Percentiles rank a stretch among this genome's conserved stretches.
Conservation (phyloP, 2,329 filamentous ascomycete species). For the Dryadomyces sulphureus region DNA sequence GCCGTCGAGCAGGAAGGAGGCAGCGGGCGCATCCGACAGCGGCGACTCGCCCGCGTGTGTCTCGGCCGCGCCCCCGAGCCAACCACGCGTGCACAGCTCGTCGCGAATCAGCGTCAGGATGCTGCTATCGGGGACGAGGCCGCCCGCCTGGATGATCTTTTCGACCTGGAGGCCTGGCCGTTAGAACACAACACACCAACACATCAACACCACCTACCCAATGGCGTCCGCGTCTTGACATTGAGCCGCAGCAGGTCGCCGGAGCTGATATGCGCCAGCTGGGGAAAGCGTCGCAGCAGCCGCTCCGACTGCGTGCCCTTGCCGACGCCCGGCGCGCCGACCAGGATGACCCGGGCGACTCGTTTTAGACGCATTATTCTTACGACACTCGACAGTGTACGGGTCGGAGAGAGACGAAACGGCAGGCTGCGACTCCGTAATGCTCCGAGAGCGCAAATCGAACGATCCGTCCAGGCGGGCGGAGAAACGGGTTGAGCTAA, state of each 20-base stretch:
- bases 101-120: conserved; percentile 87
- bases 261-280: conserved; percentile 82
- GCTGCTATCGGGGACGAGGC: conserved; percentile 79
- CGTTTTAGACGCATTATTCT: conserved; percentile 57
- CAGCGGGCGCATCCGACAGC: conserved; percentile 54
- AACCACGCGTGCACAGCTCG: conserved; percentile 73
- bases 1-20: conserved; percentile 90
- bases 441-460: not conserved
- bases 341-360: conserved; percentile 84
- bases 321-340: conserved; percentile 91
- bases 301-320: conserved; percentile 94
- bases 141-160: conserved; percentile 71
- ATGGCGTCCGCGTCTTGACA: conserved; percentile 73
- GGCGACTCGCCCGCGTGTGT: conserved; percentile 7
- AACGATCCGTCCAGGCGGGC: conserved; percentile 1
- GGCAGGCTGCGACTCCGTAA: not conserved
- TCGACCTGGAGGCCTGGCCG: conserved; percentile 74
- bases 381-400: no score
- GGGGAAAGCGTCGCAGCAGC: conserved; percentile 71
- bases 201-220: conserved; percentile 44
- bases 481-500: conserved; percentile 2
- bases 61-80: conserved; percentile 39
- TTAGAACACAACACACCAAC: not conserved
- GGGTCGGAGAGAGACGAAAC: not conserved
- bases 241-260: conserved; percentile 85